Base-by-base conservation (phyloP, 2,329 filamentous ascomycete species). In the Aotearoamyces nothofagi region DNA sequence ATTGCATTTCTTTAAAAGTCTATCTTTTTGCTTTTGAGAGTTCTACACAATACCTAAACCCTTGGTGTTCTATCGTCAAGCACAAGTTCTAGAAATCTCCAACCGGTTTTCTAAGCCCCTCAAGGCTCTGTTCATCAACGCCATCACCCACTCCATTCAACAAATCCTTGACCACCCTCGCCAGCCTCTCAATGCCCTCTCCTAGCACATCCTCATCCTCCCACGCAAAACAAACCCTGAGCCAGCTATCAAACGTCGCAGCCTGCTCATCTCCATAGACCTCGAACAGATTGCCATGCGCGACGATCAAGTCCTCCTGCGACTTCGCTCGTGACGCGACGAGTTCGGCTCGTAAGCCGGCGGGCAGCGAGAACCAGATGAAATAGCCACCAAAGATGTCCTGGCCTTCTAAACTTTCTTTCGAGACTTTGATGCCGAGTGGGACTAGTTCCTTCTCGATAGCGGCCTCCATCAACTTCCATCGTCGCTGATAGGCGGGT, bases 341-440 rank as follows among this genome's bases (percentile, higher is more conserved):
- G 17, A 54, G 54, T 19, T 64, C 70, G 6, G 61, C 57, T 30
- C 77, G 54, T 3, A 57, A 24, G 31, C 37, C 50, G 2, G 49
- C 37, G 0, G 75, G 73, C 4, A 92, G 51, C 2, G 60, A 62
- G 15, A 92, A 52, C 83, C 83, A 93, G 26, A 92, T 58, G 49
- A 92, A 93, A 49, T 87, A 93, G 0, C 84, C 84, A 0, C 84
- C 84, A 16, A 75, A 77, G 3, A 75, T 56, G 48, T 17, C 57
- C 51, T 31, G 56, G 49, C 2, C 50, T 42, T 31, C 64, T 52
- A 9, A 52, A 50, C 20, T 59, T 34, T 42, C 51, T 40, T 55
- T 49, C 15, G 49, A 44, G 17, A 59, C 48, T 15, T 32, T 47
- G 1, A 79, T 65, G 2, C 75, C 78, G 0, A 79, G 55, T 1